Base-by-base conservation (phyloP, 164 flowering plant genomes). In the Tetracentron sinense region DNA sequence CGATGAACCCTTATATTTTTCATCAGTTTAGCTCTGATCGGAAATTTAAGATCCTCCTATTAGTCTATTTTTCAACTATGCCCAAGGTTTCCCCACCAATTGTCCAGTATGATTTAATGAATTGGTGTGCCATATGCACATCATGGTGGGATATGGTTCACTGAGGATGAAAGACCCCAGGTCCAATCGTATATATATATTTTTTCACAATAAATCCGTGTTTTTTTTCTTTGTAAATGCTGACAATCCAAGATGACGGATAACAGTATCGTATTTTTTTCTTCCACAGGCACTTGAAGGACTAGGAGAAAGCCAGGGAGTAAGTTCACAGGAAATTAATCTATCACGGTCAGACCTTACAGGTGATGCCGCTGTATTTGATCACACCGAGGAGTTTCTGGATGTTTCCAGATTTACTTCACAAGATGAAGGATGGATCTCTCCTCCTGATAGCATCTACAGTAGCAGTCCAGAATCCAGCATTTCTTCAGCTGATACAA, bases 251-350 rank as follows among this genome's bases (percentile, higher is more conserved):
- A 42, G 19, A 20, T 22, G 30, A 44, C 53, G n/a, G 21, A 44
- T 0, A 10, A 42, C 15, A 19, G 14, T 49, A n/a, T 28, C 33
- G 10, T 56, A 19, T 26, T 56, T 46, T 56, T 56, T 28, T 64
- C 42, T 69, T 53, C 70, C 55, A 17, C 73, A 94, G 98, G 97
- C 97, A 58, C 82, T 90, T 71, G 98, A 90, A 79, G 95, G 95
- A 47, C 72, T 89, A 26, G 97, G 92, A 69, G 98, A 86, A 69
- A 89, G 91, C 80, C 84, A 83, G 70, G 85, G 74, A 66, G 81
- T 70, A 61, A 75, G 82, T 71, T 89, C 95, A 50, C 85, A 81
- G 59, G 89, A 75, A 54, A 72, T 79, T 56, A 71, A 66, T 68
- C 60, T 82, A 63, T 74, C 85, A 28, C 72, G 83, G 75, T 57